Percentiles rank a stretch among this genome's conserved stretches.
These are phyloP conservation scores for Ceratobasidium sp. DNA, from an alignment of 1,284 basidiomycete species.

Conservation along the genomic window DNA sequence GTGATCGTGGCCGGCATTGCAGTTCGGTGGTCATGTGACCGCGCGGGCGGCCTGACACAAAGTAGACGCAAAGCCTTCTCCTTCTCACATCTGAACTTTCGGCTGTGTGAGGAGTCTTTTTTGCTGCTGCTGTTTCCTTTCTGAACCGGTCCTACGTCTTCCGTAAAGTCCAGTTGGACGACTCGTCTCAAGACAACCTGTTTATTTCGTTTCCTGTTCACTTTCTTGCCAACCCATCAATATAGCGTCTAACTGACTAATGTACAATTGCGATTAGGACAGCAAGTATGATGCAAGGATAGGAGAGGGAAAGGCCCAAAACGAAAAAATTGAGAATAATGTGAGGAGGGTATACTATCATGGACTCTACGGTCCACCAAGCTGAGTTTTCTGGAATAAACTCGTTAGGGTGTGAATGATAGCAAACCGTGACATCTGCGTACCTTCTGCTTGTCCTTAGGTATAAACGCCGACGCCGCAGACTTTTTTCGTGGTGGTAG, in stretches of 20 bases:
- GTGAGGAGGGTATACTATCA: slow-evolving; percentile 1
- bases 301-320: not conserved
- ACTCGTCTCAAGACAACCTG: too few relatives aligned
- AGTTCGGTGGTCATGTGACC: too few relatives aligned
- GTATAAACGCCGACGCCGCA: slow-evolving; percentile 32
- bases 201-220: too few relatives aligned
- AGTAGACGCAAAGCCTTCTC: too few relatives aligned
- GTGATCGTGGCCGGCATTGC: too few relatives aligned
- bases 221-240: too few relatives aligned
- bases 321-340: not conserved
- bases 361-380: slow-evolving; percentile 19
- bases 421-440: not conserved
- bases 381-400: slow-evolving; percentile 26
- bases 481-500: slow-evolving; percentile 33
- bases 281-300: not conserved
- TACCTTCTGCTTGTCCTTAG: slow-evolving; percentile 38
- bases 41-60: too few relatives aligned
- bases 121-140: too few relatives aligned
- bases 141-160: too few relatives aligned
- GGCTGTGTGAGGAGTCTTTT: too few relatives aligned
- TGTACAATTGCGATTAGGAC: slow-evolving; percentile 7
- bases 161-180: too few relatives aligned
- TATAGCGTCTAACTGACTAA: not conserved
- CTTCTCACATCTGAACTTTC: too few relatives aligned
- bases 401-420: not conserved